Percentiles rank a stretch among this genome's conserved stretches.
Conservation (phyloP, 345 rosid genomes). For the Mangifera indica region DNA sequence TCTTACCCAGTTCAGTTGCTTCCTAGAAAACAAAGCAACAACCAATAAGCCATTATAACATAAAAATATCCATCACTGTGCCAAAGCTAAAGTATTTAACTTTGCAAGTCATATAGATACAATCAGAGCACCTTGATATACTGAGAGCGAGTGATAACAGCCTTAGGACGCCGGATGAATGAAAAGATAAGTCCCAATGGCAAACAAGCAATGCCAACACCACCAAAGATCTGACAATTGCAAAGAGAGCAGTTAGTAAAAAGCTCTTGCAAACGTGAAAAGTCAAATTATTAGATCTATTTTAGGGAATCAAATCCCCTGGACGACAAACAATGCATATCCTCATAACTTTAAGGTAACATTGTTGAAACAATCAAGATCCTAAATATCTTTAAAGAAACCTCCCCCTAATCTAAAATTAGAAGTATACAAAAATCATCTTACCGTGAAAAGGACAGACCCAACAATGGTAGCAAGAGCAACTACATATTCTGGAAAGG, state of each 20-base stretch:
- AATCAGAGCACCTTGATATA: constrained; percentile 75
- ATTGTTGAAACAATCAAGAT: background rate
- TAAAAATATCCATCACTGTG: background rate
- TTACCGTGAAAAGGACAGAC: constrained; percentile 92
- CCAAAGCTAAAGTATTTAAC: background rate
- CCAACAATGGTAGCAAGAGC: constrained; percentile 97
- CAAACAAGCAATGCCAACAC: constrained; percentile 93
- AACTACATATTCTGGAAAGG: constrained; percentile 97
- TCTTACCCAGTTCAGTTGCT: constrained; percentile 98
- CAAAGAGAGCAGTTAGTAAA: constrained; percentile 13
- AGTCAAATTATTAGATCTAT: background rate
- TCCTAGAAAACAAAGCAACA: constrained; percentile 51
- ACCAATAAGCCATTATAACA: constrained; percentile 14
- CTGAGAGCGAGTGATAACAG: constrained; percentile 97
- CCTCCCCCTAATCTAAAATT: too few relatives aligned
- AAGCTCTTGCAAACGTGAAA: constrained; percentile 2
- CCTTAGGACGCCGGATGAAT: constrained; percentile 94
- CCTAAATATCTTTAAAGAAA: too few relatives aligned
- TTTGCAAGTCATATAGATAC: background rate
- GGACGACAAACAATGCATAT: background rate
- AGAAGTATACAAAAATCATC: constrained; percentile 10
- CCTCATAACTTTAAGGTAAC: background rate
- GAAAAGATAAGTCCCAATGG: constrained; percentile 95
- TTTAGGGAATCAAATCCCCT: background rate
- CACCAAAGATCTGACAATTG: constrained; percentile 82